Conservation (phyloP, 1,284 basidiomycete genomes). For the Cryptococcus sp. region DNA sequence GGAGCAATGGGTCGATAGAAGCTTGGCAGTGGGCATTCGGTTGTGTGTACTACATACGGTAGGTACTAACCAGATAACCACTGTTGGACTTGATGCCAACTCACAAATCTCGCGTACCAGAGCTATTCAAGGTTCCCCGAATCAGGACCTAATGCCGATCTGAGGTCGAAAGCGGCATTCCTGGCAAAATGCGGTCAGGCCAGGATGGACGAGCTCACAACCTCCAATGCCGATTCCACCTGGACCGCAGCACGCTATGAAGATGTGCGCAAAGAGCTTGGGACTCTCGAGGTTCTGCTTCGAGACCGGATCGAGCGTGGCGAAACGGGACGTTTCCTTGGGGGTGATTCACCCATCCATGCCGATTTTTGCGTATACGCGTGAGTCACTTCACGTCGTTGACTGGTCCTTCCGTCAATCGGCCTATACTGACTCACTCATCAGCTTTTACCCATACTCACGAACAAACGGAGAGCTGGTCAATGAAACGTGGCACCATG, state of each 20-base stretch:
- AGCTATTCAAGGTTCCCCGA: slow-evolving; percentile 19
- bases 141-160: slow-evolving; percentile 4
- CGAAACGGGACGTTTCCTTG: slow-evolving; percentile 14
- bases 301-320: slow-evolving; percentile 12
- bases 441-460: slow-evolving; percentile 24
- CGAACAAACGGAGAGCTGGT: slow-evolving; percentile 19
- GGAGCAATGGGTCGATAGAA: slow-evolving; percentile 23
- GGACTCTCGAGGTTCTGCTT: slow-evolving; percentile 11
- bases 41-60: slow-evolving; percentile 23
- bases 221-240: slow-evolving; percentile 9
- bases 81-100: background rate
- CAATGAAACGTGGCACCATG: slow-evolving; percentile 18
- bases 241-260: slow-evolving; percentile 19
- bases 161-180: slow-evolving; percentile 16
- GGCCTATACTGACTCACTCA: background rate
- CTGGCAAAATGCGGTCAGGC: slow-evolving; percentile 23
- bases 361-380: slow-evolving; percentile 24
- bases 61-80: background rate
- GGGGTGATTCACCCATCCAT: slow-evolving; percentile 16
- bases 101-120: slow-evolving; percentile 1
- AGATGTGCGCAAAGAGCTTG: slow-evolving; percentile 15
- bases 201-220: slow-evolving; percentile 20
- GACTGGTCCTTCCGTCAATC: too few species aligned
- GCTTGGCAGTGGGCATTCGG: slow-evolving; percentile 17
- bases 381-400: slow-evolving; percentile 7